Base-by-base conservation (phyloP, 1,284 basidiomycete genomes). In the Ceratobasidium sp. region DNA sequence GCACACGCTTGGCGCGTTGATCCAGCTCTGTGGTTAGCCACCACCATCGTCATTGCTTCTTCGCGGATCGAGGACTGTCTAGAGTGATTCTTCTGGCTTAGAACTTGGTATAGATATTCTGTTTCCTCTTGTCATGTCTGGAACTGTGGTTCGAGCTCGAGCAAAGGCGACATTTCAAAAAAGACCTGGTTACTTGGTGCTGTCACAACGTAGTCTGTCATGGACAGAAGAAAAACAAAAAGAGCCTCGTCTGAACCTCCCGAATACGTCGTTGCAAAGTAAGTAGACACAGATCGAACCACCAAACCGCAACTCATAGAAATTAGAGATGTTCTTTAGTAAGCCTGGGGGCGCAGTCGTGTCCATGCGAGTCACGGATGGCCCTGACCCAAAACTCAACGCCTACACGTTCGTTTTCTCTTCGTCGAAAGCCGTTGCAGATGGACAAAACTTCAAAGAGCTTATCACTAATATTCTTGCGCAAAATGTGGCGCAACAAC, bases 391-490 rank as follows among this genome's bases (percentile, higher is more conserved):
- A 10, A 74, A 74, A 53, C 11, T 53, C 45, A 74, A 74, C 23
- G 92, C 92, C 11, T 91, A 93, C 84, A 92, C 90, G 80, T 94
- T 94, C 84, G 92, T 91, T 8, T 95, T 95, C 84, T 90, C 88
- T 0, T 88, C 90, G 2, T 87, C 90, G 1, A 88, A 88, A 78
- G 85, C 89, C 0, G 83, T 88, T 78, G 90, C 91, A 31, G 91
- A 96, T 82, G 89, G 93, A 79, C 93, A 94, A 84, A 86, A 86
- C 77, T 94, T 95, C 88, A 95, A 95, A 85, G 86, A 85, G 42
- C 90, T 92, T 80, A 85, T 95, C 71, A 92, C 91, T 4, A 86
- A 86, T 65, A 91, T 94, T 81, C 92, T 95, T 78, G 87, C 89
- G 78, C 87, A 86, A 65, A 95, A 95, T 53, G 35, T 53, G 20